Evolutionary conservation across 495 filamentous ascomycete genomes (phyloP), one percentile per base, ranked within the genome.

Genomic region (Lasiosphaeris hirsuta): DNA sequence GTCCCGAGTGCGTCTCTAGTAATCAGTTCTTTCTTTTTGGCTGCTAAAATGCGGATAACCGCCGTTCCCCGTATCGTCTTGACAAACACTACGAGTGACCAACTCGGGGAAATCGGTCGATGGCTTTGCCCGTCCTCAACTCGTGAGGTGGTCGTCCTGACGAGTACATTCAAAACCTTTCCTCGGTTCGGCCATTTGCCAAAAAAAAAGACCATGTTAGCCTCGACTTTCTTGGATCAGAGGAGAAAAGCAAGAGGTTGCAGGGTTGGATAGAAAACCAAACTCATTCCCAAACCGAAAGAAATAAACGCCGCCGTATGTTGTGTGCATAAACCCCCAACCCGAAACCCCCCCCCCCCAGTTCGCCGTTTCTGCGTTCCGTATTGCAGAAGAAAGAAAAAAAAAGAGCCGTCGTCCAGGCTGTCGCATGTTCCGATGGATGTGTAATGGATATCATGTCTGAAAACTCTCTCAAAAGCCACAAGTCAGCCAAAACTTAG

Each of bases 401-500:
- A 33, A 19, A 37, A 38, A 39, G 38, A 30, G 42, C 8, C 18
- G 15, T 34, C 35, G 51, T 34, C 43, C n/a, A 53, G 36, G 41
- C 49, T 9, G 40, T 36, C 39, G 55, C 36, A 5, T 30, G 23
- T 5, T 30, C 23, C 23, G 23, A 30, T 30, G 5, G 23, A 30
- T 30, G 23, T 30, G 23, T 30, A 5, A 30, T 30, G 23, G 51
- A 36, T 23, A 30, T n/a, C 18, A 44, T 51, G 14, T 65, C 61
- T 64, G 63, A 58, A 69, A 54, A 8, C 19, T 23, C 34, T 49
- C 41, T 56, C 56, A 55, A 59, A 43, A 53, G 39, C 50, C 59
- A 30, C 23, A 59, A 57, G 65, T 68, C 57, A 65, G 65, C 51
- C 58, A 44, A 30, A 49, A 45, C 49, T 57, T 62, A 82, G 67